Conservation (phyloP, 495 filamentous ascomycete species). For the Hamigera avellanea region DNA sequence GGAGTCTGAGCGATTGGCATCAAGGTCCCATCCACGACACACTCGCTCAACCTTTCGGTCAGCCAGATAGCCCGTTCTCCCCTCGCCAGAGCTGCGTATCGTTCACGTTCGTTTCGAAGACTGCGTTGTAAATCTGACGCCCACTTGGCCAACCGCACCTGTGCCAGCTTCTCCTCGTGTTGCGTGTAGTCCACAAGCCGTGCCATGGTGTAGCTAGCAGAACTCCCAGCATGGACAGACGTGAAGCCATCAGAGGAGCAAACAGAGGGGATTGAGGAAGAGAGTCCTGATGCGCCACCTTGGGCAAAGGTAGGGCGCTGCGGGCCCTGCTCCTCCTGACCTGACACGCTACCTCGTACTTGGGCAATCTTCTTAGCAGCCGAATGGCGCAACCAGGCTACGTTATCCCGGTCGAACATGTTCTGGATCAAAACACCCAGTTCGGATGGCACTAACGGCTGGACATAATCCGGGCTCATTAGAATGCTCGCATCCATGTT, state of each 20-base stretch:
- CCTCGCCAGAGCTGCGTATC: slow-evolving; percentile 58
- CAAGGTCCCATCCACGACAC: slow-evolving; percentile 59
- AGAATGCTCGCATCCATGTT: slow-evolving; percentile 91
- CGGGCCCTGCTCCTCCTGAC: background rate
- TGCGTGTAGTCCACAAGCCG: slow-evolving; percentile 60
- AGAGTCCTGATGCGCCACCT: slow-evolving; percentile 1
- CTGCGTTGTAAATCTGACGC: slow-evolving; percentile 79
- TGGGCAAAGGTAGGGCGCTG: background rate
- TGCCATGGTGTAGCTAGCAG: slow-evolving; percentile 56
- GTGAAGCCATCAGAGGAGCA: slow-evolving; percentile 14
- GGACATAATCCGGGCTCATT: slow-evolving; percentile 89
- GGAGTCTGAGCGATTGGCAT: slow-evolving; percentile 37
- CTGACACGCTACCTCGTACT: slow-evolving; percentile 31
- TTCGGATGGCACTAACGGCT: slow-evolving; percentile 72
- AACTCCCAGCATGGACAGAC: slow-evolving; percentile 17
- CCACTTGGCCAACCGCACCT: slow-evolving; percentile 79
- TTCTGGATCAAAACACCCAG: slow-evolving; percentile 55
- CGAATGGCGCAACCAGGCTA: slow-evolving; percentile 77
- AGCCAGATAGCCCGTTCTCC: slow-evolving; percentile 74
- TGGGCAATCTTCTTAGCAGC: slow-evolving; percentile 81
- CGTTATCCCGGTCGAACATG: slow-evolving; percentile 68
- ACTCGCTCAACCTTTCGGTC: slow-evolving; percentile 62
- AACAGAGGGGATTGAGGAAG: slow-evolving; percentile 12
- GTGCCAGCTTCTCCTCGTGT: slow-evolving; percentile 61
- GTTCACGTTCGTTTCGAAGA: slow-evolving; percentile 65